phyloP scores from a whole-genome alignment of 2,329 filamentous ascomycete species.

The Ophiostoma ips region DNA sequence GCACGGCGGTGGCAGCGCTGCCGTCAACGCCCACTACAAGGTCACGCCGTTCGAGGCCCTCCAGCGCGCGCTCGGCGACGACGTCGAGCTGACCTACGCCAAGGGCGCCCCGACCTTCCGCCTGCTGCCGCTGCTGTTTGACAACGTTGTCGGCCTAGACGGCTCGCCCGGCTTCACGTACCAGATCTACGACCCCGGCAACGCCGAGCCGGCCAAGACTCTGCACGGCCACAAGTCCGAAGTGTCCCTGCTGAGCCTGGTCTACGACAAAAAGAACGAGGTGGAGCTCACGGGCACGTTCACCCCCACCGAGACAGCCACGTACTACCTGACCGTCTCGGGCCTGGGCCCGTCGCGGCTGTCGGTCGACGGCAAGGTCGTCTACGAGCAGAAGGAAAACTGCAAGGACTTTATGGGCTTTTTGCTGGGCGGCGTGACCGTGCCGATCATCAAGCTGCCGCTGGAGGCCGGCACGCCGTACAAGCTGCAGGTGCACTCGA shows the following conservation, averaged over 20 bases:
- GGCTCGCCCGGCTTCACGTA: slow-evolving; percentile 2
- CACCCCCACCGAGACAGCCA: background rate
- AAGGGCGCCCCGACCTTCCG: background rate
- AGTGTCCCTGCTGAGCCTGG: background rate
- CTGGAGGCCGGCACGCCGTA: background rate
- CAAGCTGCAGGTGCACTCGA: background rate
- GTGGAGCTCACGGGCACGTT: background rate
- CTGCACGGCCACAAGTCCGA: background rate
- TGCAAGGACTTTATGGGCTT: background rate
- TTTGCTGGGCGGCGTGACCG: background rate
- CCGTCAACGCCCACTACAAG: slow-evolving; percentile 3
- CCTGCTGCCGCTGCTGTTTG: background rate
- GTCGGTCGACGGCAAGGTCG: background rate
- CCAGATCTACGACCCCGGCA: background rate
- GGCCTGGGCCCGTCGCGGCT: background rate
- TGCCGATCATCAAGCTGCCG: background rate
- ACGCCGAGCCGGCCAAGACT: background rate
- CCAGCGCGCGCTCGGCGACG: background rate
- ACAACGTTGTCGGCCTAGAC: background rate
- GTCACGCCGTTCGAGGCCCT: slow-evolving; percentile 1
- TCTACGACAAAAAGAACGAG: background rate
- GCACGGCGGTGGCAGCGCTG: background rate
- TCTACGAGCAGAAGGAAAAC: background rate
- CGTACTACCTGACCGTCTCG: background rate
- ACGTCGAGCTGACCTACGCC: slow-evolving; percentile 1